Conservation (phyloP, 805 yeast genomes). For the Groenewaldozyma salmanticensis region DNA sequence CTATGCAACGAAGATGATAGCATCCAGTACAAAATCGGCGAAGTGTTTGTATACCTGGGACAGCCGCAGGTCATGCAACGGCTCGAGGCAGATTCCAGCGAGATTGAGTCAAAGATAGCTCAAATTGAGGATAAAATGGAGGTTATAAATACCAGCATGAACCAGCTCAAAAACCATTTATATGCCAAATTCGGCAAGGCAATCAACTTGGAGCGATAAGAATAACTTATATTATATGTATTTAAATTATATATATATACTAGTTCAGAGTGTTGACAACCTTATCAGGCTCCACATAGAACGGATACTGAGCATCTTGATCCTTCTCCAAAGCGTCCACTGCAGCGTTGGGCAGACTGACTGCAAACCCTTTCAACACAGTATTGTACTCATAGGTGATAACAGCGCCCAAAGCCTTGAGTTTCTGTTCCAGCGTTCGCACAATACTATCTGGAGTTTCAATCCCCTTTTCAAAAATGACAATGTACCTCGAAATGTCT, state of each 20-base stretch:
- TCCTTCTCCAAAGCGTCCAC: conserved; percentile 16
- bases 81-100: conserved; percentile 47
- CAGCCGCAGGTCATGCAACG: conserved; percentile 58
- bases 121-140: conserved; percentile 33
- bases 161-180: conserved; percentile 55
- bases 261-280: conserved; percentile 20
- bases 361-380: conserved; percentile 40
- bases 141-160: conserved; percentile 30
- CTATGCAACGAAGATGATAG: conserved; percentile 53
- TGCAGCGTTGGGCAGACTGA: conserved; percentile 29
- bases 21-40: conserved; percentile 65
- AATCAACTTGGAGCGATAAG: conserved; percentile 66
- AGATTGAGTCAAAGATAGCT: conserved; percentile 21
- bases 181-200: conserved; percentile 85
- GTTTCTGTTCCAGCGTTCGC: conserved; percentile 26
- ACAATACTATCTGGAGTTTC: conserved; percentile 27
- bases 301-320: conserved; percentile 28
- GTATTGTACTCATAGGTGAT: conserved; percentile 39
- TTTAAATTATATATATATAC: neutral
- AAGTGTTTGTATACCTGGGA: conserved; percentile 57
- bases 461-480: conserved; percentile 24
- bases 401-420: conserved; percentile 34
- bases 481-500: too few relatives aligned
- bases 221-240: too few relatives aligned
- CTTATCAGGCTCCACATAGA: conserved; percentile 38